These are phyloP conservation scores for Diplogelasinospora grovesii DNA, from an alignment of 495 filamentous ascomycete species.

Conservation along the genomic window DNA sequence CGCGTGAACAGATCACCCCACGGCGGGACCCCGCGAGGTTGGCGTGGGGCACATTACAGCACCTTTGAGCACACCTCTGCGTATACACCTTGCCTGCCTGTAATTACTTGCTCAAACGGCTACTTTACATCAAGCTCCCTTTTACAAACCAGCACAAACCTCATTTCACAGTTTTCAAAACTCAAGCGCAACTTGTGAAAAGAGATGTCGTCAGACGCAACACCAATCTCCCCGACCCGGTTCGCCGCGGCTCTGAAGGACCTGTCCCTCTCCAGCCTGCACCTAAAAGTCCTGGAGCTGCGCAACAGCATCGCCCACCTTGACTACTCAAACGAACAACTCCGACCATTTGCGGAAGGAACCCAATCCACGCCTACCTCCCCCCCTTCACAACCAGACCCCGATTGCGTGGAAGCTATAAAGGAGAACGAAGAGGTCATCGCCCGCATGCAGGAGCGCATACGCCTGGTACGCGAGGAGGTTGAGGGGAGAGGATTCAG, in stretches of 20 bases:
- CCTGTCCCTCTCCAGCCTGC: constrained; percentile 63
- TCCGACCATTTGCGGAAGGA: constrained; percentile 52
- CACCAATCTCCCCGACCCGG: constrained; percentile 53
- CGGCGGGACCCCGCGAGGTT: too few relatives aligned
- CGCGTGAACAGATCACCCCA: too few relatives aligned
- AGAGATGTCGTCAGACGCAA: constrained; percentile 40
- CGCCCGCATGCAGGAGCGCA: constrained; percentile 62
- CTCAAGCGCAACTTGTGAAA: neutral
- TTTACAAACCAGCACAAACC: neutral
- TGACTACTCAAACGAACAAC: constrained; percentile 66
- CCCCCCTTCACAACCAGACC: constrained; percentile 40
- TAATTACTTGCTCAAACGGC: too few relatives aligned
- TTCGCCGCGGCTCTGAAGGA: constrained; percentile 69
- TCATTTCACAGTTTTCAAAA: neutral
- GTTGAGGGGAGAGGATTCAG: constrained; percentile 65
- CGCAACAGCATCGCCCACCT: constrained; percentile 79
- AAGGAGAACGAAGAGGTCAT: constrained; percentile 72
- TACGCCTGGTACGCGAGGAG: constrained; percentile 61
- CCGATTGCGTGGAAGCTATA: constrained; percentile 62
- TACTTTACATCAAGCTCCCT: too few relatives aligned
- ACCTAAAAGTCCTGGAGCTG: constrained; percentile 75
- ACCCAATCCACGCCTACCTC: constrained; percentile 9
- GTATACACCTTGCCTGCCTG: too few relatives aligned
- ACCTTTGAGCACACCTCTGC: neutral
- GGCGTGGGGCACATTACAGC: too few relatives aligned